Evolutionary conservation across 331 rosid genomes (phyloP).

Genomic region (Cucumis variabilis): DNA sequence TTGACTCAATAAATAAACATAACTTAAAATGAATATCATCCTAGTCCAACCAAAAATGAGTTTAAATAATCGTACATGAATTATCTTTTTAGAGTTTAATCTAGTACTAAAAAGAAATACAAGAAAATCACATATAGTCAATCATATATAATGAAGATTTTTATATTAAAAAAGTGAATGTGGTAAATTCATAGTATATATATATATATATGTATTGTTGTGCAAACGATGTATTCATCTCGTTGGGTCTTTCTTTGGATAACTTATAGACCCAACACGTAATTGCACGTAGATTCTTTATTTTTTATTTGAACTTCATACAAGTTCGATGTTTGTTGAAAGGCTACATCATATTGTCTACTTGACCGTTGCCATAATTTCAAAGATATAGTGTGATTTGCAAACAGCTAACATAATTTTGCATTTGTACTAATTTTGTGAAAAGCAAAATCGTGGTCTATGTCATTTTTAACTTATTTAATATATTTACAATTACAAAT

Average conservation of each 20-base stretch:
- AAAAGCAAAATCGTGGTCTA: neutral
- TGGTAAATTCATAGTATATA: neutral
- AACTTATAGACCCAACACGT: neutral
- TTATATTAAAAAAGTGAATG: neutral
- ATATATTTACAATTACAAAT: neutral
- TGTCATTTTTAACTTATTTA: neutral
- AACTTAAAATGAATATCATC: neutral
- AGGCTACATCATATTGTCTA: neutral
- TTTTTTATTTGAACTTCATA: neutral
- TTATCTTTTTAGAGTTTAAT: neutral
- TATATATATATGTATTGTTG: neutral
- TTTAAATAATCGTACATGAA: neutral
- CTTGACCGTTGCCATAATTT: neutral
- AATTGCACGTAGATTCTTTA: no score
- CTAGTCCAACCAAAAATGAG: neutral
- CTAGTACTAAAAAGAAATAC: neutral
- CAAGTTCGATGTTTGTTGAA: neutral
- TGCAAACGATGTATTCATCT: neutral
- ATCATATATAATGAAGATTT: neutral
- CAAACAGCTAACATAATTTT: neutral
- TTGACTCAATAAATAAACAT: neutral
- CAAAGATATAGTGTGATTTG: neutral
- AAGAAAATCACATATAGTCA: neutral
- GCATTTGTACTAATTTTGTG: neutral
- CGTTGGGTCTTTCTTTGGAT: neutral